phyloP scores from a whole-genome alignment of 371 early-diverging fungal species.

The Rhizomucor pusillus region DNA sequence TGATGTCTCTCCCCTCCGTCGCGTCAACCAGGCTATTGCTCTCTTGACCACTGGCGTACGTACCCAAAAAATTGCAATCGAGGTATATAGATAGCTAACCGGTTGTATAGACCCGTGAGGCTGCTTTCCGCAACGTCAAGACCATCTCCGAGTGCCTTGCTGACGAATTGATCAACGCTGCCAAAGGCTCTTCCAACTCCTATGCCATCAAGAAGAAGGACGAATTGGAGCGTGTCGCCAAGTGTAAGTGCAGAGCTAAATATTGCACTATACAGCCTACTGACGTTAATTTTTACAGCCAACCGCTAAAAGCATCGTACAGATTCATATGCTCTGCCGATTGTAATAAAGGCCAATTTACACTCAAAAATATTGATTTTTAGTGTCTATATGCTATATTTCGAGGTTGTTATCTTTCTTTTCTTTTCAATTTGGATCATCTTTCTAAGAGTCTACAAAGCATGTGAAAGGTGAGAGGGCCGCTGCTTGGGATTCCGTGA shows the following conservation, averaged over 20 bases:
- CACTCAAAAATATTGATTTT: no score
- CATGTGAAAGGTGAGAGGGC: no score
- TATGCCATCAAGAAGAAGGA: conserved; percentile 99
- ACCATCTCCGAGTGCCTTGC: conserved; percentile 99
- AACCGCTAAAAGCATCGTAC: conserved; percentile 16
- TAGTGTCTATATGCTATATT: no score
- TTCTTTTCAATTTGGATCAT: no score
- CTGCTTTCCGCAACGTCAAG: conserved; percentile 66
- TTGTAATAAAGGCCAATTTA: no score
- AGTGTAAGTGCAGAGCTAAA: conserved; percentile 35
- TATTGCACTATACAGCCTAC: not conserved
- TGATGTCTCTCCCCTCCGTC: conserved; percentile 99
- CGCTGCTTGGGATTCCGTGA: no score
- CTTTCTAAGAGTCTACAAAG: no score
- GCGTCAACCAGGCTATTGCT: conserved; percentile 98
- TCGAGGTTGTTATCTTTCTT: no score
- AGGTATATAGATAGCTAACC: not conserved
- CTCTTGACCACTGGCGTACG: conserved; percentile 94
- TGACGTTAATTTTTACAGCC: conserved; percentile 10
- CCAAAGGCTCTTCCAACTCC: conserved; percentile 97
- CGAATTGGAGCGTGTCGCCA: conserved; percentile 88
- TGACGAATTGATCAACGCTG: conserved; percentile 99
- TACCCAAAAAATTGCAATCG: conserved; percentile 9
- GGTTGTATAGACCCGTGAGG: conserved; percentile 20
- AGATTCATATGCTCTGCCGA: no score